These are phyloP conservation scores for Astrephomene gubernaculifera DNA, from an alignment of 139 green algal genomes.

Conservation along the genomic window DNA sequence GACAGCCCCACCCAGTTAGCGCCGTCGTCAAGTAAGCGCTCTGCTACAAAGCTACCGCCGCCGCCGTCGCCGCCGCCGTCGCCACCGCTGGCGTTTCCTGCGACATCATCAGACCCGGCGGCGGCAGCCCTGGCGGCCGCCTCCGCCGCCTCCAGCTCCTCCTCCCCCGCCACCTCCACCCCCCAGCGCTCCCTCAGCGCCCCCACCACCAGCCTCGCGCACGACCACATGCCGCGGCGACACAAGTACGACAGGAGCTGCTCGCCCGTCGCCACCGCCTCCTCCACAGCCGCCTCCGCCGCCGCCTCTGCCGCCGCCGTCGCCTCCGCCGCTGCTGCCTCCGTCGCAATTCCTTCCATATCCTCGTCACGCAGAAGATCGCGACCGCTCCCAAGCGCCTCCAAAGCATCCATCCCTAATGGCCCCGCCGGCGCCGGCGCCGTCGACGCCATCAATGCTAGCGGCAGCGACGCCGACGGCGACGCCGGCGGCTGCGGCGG, in stretches of 20 bases:
- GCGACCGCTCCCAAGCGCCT: background rate
- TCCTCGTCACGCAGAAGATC: background rate
- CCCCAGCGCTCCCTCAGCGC: slow-evolving; percentile 8
- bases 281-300: background rate
- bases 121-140: background rate
- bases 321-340: background rate
- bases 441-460: background rate
- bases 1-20: too few relatives aligned
- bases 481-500: background rate
- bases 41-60: too few relatives aligned
- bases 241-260: slow-evolving; percentile 4
- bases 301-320: background rate
- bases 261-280: background rate
- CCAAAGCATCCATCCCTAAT: background rate
- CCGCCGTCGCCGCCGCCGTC: too few relatives aligned
- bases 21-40: too few relatives aligned
- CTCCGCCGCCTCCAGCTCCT: background rate
- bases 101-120: too few relatives aligned
- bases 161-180: slow-evolving; percentile 9
- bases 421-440: background rate
- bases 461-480: background rate
- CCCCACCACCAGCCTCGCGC: slow-evolving; percentile 4
- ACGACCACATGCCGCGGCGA: background rate
- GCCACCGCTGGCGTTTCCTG: too few relatives aligned
- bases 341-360: background rate